A percentile compares a stretch with the other conserved stretches of the same genome.
Evolutionary conservation across 345 rosid species (phyloP).

Genomic region (Cardiospermum halicacabum): DNA sequence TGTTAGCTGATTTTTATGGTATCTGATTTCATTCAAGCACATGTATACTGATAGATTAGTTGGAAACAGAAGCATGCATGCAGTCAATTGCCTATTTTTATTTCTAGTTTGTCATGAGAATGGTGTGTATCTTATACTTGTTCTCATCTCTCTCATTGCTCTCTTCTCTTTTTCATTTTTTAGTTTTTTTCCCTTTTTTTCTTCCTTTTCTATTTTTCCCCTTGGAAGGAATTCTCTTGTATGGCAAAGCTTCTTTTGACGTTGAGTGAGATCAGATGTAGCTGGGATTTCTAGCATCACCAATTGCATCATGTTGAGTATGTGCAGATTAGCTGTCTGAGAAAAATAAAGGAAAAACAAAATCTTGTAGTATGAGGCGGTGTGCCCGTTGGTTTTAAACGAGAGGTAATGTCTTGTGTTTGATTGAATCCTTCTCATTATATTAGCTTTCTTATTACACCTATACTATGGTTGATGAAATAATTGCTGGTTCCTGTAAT

Average conservation of each 20-base stretch:
- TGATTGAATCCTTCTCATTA: conserved; percentile 3
- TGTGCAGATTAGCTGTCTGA: conserved; percentile 29
- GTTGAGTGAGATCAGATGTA: conserved; percentile 28
- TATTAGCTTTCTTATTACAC: neutral
- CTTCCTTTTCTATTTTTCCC: conserved; percentile 6
- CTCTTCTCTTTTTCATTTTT: conserved; percentile 11
- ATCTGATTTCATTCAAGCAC: conserved; percentile 40
- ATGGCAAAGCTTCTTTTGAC: conserved; percentile 24
- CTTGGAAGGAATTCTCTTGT: conserved; percentile 10
- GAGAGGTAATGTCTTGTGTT: conserved; percentile 35
- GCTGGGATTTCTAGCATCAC: conserved; percentile 32
- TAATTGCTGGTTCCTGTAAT: too few species aligned
- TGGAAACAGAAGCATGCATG: conserved; percentile 43
- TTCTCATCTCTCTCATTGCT: conserved; percentile 21
- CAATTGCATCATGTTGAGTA: conserved; percentile 24
- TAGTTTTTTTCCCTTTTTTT: neutral
- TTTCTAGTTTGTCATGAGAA: conserved; percentile 11
- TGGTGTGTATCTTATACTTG: conserved; percentile 28
- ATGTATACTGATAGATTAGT: conserved; percentile 44
- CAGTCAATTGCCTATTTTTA: conserved; percentile 10
- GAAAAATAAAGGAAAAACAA: conserved; percentile 1
- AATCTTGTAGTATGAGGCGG: conserved; percentile 21
- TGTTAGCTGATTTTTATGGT: conserved; percentile 31
- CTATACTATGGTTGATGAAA: too few species aligned
- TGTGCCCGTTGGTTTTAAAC: conserved; percentile 26